phyloP scores from a whole-genome alignment of 129 eudicot species.

The Tagetes erecta region DNA sequence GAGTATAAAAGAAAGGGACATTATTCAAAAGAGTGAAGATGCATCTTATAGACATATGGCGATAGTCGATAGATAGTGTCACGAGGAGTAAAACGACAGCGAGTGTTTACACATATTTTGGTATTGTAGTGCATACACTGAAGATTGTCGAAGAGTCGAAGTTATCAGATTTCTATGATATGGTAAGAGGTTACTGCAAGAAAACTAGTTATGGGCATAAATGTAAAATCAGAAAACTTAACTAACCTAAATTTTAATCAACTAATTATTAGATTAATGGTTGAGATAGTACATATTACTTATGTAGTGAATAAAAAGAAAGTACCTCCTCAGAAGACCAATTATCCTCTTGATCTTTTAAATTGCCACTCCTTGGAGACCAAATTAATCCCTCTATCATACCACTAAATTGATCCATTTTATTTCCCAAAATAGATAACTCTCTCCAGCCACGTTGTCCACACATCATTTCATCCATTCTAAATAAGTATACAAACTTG shows the following conservation, averaged over 20 bases:
- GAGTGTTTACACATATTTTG: not conserved
- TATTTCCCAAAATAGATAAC: slow-evolving; percentile 54
- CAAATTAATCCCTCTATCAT: slow-evolving; percentile 54
- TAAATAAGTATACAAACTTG: slow-evolving; percentile 28
- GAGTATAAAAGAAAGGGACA: not conserved
- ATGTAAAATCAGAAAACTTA: not conserved
- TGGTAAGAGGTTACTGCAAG: not conserved
- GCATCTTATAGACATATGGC: not conserved
- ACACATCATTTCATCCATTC: slow-evolving; percentile 95
- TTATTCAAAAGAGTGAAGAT: not conserved
- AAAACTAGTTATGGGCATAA: not conserved
- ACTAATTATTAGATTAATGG: not conserved
- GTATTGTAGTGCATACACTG: not conserved
- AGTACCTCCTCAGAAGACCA: slow-evolving; percentile 67
- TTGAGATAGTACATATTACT: not conserved
- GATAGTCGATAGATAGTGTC: not conserved
- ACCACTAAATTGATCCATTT: slow-evolving; percentile 49
- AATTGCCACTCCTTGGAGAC: slow-evolving; percentile 46
- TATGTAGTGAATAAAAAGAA: not conserved
- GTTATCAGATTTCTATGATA: not conserved
- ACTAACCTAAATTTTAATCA: not conserved
- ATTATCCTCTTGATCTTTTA: slow-evolving; percentile 39
- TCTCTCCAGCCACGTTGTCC: slow-evolving; percentile 75
- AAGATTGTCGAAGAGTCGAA: not conserved
- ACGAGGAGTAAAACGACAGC: not conserved